A percentile compares a stretch with the other conserved stretches of the same genome.
phyloP scores from a whole-genome alignment of 129 eudicot genomes.

The Centrapalus pauciflorus region DNA sequence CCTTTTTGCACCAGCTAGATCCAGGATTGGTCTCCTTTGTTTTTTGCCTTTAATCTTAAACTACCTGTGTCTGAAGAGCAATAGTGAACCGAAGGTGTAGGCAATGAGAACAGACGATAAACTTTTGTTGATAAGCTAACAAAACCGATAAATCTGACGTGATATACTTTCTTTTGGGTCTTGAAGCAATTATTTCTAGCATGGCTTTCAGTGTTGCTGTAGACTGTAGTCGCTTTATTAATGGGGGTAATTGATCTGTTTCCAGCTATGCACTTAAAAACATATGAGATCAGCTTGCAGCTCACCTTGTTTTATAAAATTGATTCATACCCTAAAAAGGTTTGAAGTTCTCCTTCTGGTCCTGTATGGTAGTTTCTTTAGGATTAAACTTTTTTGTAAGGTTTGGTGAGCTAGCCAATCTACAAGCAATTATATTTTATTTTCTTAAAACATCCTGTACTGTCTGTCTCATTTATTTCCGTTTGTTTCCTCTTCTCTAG shows the following conservation, averaged over 20 bases:
- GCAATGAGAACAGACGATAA: background rate
- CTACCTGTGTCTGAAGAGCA: too few species aligned
- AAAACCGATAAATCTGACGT: background rate
- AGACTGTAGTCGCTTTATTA: background rate
- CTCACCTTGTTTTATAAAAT: background rate
- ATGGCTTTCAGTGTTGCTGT: background rate
- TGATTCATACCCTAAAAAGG: background rate
- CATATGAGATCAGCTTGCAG: too few species aligned
- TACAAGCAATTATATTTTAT: background rate
- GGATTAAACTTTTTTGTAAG: background rate
- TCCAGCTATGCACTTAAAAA: too few species aligned
- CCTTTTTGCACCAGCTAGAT: too few species aligned
- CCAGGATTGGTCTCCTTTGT: too few species aligned
- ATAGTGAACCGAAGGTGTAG: background rate
- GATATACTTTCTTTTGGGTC: background rate
- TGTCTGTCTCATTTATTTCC: background rate
- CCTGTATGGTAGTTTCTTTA: background rate
- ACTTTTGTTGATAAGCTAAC: background rate
- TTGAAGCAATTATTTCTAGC: background rate
- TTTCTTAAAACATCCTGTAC: background rate
- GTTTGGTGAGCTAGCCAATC: background rate
- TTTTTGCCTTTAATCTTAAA: too few species aligned
- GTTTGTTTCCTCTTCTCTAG: background rate
- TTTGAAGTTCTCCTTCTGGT: background rate
- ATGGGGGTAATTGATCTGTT: background rate